A percentile compares a stretch with the other conserved stretches of the same genome.
Evolutionary conservation across 129 eudicot species (phyloP).

Genomic region (Erigeron canadensis): DNA sequence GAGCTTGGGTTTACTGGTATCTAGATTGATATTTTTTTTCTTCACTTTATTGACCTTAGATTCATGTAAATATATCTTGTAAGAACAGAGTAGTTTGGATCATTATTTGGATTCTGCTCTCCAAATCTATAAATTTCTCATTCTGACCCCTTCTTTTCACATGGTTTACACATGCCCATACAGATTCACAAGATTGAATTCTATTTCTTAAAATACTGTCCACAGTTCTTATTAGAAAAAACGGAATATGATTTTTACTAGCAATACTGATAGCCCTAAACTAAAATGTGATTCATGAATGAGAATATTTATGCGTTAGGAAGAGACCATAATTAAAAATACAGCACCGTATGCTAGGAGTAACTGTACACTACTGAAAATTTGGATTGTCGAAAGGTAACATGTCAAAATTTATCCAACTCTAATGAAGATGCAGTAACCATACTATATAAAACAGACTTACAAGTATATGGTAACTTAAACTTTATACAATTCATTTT

Average conservation of each 20-base stretch:
- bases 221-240: no score
- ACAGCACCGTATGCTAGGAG: background rate
- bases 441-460: conserved; percentile 13
- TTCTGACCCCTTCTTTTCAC: background rate
- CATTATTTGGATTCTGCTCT: background rate
- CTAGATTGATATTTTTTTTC: no score
- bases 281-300: background rate
- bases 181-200: no score
- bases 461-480: conserved; percentile 27
- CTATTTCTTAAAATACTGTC: no score
- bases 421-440: conserved; percentile 11
- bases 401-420: conserved; percentile 31
- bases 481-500: conserved; percentile 16
- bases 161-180: background rate
- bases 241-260: no score
- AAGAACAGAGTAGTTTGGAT: conserved; percentile 13
- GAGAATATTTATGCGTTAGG: background rate
- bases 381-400: conserved; percentile 19
- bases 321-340: background rate
- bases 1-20: conserved; percentile 40
- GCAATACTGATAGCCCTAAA: background rate
- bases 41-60: no score
- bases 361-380: conserved; percentile 2
- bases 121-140: background rate
- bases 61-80: conserved; percentile 16